These are phyloP conservation scores for Xylariaceae sp. DNA, from an alignment of 2,329 filamentous ascomycete genomes.

Conservation along the genomic window DNA sequence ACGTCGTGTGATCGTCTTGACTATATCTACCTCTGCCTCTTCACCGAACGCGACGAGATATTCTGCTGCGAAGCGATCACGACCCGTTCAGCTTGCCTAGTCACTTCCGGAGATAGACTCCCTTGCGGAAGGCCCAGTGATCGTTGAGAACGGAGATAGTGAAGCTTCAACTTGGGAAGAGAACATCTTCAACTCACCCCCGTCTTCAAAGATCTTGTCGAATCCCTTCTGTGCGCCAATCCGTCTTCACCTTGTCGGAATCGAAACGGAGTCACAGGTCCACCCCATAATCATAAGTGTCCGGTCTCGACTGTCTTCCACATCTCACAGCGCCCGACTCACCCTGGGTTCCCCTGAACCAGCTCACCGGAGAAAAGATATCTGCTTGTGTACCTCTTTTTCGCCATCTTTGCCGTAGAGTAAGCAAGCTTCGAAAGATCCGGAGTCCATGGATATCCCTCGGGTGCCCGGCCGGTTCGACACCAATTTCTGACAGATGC, in stretches of 20 bases:
- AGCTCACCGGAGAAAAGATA: neutral
- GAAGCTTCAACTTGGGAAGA: neutral
- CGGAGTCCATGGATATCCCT: neutral
- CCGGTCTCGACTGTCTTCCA: neutral
- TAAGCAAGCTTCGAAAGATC: neutral
- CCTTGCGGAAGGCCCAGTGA: constrained; percentile 1
- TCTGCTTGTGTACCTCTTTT: neutral
- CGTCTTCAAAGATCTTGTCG: neutral
- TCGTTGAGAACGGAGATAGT: neutral
- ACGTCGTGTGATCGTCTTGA: too few relatives aligned
- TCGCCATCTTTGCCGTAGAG: neutral
- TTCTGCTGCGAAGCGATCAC: constrained; percentile 7
- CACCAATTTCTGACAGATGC: neutral
- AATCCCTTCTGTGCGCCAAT: neutral
- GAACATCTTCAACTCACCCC: neutral
- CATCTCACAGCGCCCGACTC: neutral
- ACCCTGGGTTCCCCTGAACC: neutral
- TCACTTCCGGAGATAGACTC: constrained; percentile 1
- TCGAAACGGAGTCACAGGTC: too few relatives aligned
- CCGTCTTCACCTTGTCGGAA: neutral
- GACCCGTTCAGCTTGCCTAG: neutral
- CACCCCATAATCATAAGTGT: too few relatives aligned
- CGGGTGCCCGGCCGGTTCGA: neutral
- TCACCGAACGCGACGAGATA: constrained; percentile 10
- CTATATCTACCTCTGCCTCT: constrained; percentile 1